These are phyloP conservation scores for Bocquillonia castaneifolia DNA, from an alignment of 441 rosid genomes.

Conservation along the genomic window DNA sequence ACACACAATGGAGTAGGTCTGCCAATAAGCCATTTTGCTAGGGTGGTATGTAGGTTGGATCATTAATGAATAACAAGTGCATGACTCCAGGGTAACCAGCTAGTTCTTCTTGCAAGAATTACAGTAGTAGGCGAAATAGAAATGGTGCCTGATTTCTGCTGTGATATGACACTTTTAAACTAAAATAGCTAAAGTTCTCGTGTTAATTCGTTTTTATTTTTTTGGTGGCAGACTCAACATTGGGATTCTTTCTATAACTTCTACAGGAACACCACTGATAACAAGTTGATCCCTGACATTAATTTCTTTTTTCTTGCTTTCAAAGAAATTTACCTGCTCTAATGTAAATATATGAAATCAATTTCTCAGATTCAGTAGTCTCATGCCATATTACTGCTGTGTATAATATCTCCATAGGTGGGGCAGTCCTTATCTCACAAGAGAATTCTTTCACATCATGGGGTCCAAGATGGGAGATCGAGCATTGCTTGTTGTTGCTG, in stretches of 20 bases:
- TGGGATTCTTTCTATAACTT: slow-evolving; percentile 92
- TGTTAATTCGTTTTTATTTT: slow-evolving; percentile 4
- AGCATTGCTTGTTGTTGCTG: slow-evolving; percentile 76
- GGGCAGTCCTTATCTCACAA: slow-evolving; percentile 88
- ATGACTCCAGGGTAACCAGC: too few species aligned
- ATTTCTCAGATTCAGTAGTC: not conserved
- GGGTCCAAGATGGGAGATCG: slow-evolving; percentile 78
- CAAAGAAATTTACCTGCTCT: not conserved
- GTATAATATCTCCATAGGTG: slow-evolving; percentile 45
- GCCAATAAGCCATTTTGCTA: not conserved
- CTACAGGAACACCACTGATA: slow-evolving; percentile 89
- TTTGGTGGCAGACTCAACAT: slow-evolving; percentile 60
- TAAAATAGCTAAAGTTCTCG: not conserved
- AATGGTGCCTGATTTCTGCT: not conserved
- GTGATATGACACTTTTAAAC: not conserved
- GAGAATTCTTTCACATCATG: slow-evolving; percentile 78
- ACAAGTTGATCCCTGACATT: slow-evolving; percentile 53
- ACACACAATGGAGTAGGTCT: not conserved
- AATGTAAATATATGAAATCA: not conserved
- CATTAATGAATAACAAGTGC: too few species aligned
- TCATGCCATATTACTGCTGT: not conserved
- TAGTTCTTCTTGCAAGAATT: not conserved
- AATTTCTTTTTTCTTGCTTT: slow-evolving; percentile 2
- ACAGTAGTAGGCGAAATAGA: not conserved
- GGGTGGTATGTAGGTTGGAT: not conserved